Base-by-base conservation (phyloP, 2,329 filamentous ascomycete species). In the Clonostachys rhizophaga region DNA sequence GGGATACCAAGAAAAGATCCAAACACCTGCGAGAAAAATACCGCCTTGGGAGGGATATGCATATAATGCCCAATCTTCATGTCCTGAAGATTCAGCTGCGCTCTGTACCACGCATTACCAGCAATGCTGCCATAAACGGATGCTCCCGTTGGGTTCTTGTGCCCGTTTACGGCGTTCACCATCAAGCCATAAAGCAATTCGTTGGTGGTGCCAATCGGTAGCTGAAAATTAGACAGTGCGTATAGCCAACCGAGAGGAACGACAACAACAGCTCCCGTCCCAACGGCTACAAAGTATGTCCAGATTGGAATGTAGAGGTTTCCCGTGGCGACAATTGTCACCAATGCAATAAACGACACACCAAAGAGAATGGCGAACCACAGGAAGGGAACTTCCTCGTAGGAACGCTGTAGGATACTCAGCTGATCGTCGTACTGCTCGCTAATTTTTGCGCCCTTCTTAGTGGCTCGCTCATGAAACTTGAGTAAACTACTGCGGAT, bases 1-100 rank as follows among this genome's bases (percentile, higher is more conserved):
- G 80, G 79, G 7, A 84, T 70, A 6, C 79, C 80, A 40, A 84
- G 66, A 8, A 79, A 61, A 14, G 75, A 78, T 5, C 78, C 81
- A 34, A 83, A 79, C 5, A 84, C 67, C 54, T 84, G 80, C 2
- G 76, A 78, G 58, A 83, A 79, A 64, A 84, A 83, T 6, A 83
- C 73, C 0, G 74, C 67, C 12, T 75, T 73, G 2, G 80, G 80
- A 0, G 79, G 77, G 0, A 84, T 69, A 46, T 84, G 78, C 73
- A 81, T 80, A 52, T 83, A 84, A 52, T 83, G 79, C 0, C 79
- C 80, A n/a, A 84, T 81, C 55, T 83, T 81, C 56, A 79, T 76
- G 54, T 84, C 81, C 54, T 84, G 79, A 1, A 83, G 65, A 67
- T 81, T 79, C 18, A 72, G 69, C 52, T 79, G 76, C 0, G 76